These are phyloP conservation scores for Paramecium primaurelia DNA, from an alignment of 73 alveolate genomes.

Conservation along the genomic window DNA sequence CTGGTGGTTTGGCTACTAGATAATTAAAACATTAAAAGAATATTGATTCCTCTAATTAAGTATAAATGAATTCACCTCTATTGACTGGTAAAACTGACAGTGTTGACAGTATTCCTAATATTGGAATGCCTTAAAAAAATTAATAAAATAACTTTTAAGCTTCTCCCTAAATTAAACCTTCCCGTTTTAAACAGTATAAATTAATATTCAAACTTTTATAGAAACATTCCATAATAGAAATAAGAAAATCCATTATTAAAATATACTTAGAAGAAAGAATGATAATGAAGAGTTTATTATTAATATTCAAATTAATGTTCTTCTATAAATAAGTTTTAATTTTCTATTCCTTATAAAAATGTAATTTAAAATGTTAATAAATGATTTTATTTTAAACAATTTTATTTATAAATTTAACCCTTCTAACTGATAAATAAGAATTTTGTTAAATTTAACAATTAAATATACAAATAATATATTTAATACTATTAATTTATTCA, in stretches of 20 bases:
- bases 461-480: too few species aligned
- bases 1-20: background rate
- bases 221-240: background rate
- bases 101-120: background rate
- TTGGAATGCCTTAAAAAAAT: background rate
- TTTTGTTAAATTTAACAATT: too few species aligned
- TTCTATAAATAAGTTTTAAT: background rate
- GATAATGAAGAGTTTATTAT: background rate
- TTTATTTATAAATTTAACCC: too few species aligned
- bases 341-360: background rate
- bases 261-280: background rate
- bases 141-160: background rate
- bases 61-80: constrained; percentile 32
- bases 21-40: background rate
- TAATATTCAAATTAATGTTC: background rate
- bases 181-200: constrained; percentile 16
- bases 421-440: too few species aligned
- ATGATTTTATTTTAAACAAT: too few species aligned
- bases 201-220: background rate
- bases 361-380: too few species aligned
- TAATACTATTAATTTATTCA: background rate
- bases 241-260: background rate
- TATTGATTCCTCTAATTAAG: background rate
- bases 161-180: constrained; percentile 2
- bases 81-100: constrained; percentile 19